These are phyloP conservation scores for Pilatotrama ljubarskyi DNA, from an alignment of 768 basidiomycete species.

Conservation along the genomic window DNA sequence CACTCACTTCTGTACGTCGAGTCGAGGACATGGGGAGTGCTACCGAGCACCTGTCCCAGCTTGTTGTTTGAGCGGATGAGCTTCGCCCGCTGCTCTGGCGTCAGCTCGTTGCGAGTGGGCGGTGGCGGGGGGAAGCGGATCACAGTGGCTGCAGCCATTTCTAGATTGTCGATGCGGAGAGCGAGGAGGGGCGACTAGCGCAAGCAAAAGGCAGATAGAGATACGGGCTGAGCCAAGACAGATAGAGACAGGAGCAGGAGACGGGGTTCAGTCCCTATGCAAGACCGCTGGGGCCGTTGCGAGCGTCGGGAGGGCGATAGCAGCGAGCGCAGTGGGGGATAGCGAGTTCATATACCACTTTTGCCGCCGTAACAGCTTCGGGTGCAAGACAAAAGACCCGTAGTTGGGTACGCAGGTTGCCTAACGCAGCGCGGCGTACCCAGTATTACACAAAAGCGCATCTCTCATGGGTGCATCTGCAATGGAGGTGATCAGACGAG, in stretches of 20 bases:
- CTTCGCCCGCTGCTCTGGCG: slow-evolving; percentile 51
- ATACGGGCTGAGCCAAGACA: neutral
- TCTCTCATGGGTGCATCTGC: neutral
- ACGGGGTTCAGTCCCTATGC: neutral
- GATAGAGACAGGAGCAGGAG: neutral
- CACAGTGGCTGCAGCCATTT: slow-evolving; percentile 12
- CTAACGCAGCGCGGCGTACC: neutral
- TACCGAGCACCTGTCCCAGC: slow-evolving; percentile 57
- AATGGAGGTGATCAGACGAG: neutral
- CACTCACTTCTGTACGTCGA: slow-evolving; percentile 17
- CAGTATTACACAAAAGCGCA: slow-evolving; percentile 11
- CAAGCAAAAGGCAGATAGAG: neutral
- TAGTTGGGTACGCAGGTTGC: neutral
- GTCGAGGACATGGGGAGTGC: slow-evolving; percentile 59
- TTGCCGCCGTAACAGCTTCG: neutral
- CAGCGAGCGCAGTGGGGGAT: neutral
- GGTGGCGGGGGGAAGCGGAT: slow-evolving; percentile 44
- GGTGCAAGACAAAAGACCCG: slow-evolving; percentile 7
- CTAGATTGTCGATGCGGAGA: neutral
- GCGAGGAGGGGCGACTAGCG: neutral
- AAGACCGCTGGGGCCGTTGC: slow-evolving; percentile 19
- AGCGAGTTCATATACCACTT: neutral
- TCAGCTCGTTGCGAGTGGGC: slow-evolving; percentile 58
- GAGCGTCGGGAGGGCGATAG: slow-evolving; percentile 11
- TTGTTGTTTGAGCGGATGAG: slow-evolving; percentile 60